Evolutionary conservation across 2,329 filamentous ascomycete species (phyloP).

Genomic region (Aureobasidium musti): DNA sequence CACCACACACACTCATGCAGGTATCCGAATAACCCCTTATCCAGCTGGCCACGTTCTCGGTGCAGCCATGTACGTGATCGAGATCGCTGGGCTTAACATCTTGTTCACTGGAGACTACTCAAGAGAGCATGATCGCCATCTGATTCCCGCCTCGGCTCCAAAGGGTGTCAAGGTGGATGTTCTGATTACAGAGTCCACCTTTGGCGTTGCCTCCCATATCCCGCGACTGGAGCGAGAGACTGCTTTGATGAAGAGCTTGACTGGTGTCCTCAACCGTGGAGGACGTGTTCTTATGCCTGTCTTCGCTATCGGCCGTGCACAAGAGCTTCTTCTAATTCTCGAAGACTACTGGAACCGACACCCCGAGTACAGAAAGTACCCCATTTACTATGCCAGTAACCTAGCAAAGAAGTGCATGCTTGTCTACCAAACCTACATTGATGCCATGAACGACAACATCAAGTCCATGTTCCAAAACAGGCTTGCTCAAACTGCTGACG

Average conservation of each 20-base stretch:
- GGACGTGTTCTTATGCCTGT: constrained; percentile 93
- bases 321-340: constrained; percentile 89
- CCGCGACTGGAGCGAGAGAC: constrained; percentile 89
- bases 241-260: constrained; percentile 93
- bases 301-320: constrained; percentile 89
- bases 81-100: constrained; percentile 94
- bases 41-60: constrained; percentile 97
- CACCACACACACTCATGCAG: constrained; percentile 95
- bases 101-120: constrained; percentile 99
- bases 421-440: constrained; percentile 96
- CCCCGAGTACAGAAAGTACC: constrained; percentile 80
- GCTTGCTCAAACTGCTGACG: constrained; percentile 80
- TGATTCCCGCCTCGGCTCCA: constrained; percentile 90
- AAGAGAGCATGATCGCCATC: constrained; percentile 88
- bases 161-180: constrained; percentile 90
- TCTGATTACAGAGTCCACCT: constrained; percentile 95
- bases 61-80: constrained; percentile 96
- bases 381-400: constrained; percentile 97
- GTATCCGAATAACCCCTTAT: constrained; percentile 94
- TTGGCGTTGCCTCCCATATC: constrained; percentile 91
- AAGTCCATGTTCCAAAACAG: constrained; percentile 90
- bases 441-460: constrained; percentile 99
- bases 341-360: constrained; percentile 97
- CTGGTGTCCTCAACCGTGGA: constrained; percentile 83
- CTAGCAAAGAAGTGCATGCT: constrained; percentile 97